These are phyloP conservation scores for Phytophthora aleatoria DNA, from an alignment of 352 stramenopile species.

Conservation along the genomic window DNA sequence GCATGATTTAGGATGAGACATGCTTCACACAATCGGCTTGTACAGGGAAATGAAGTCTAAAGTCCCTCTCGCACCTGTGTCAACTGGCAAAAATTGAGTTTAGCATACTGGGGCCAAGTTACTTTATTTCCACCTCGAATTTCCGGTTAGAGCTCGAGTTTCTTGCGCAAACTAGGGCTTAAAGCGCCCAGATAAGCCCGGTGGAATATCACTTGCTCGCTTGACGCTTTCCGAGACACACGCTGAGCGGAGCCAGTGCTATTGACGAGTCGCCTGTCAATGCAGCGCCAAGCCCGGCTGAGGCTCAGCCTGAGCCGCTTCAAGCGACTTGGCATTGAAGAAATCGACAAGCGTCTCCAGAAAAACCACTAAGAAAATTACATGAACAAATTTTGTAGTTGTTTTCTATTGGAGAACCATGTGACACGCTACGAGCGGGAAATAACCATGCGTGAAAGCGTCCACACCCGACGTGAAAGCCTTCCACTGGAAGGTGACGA, in stretches of 20 bases:
- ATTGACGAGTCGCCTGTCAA: slow-evolving; percentile 2
- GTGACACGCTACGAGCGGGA: slow-evolving; percentile 20
- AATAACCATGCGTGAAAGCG: neutral
- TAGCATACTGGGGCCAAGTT: slow-evolving; percentile 17
- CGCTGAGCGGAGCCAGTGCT: neutral
- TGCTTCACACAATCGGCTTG: neutral
- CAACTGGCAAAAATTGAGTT: slow-evolving; percentile 21
- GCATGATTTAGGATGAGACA: neutral
- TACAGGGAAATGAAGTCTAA: neutral
- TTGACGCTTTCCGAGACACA: slow-evolving; percentile 18
- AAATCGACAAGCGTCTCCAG: neutral
- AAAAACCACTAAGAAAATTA: no score
- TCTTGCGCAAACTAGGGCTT: slow-evolving; percentile 9
- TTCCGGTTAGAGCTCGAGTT: slow-evolving; percentile 7
- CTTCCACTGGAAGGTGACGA: slow-evolving; percentile 2
- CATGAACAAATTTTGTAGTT: no score
- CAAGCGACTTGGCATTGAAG: neutral
- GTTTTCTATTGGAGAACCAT: neutral
- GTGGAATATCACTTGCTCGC: slow-evolving; percentile 15
- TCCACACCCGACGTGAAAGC: neutral
- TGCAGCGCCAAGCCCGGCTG: slow-evolving; percentile 3
- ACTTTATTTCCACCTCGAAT: slow-evolving; percentile 16
- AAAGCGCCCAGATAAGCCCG: slow-evolving; percentile 21
- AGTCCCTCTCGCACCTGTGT: neutral
- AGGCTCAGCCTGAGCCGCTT: neutral